Evolutionary conservation across 2,329 filamentous ascomycete species (phyloP).

Genomic region (Didymosphaeria variabile): DNA sequence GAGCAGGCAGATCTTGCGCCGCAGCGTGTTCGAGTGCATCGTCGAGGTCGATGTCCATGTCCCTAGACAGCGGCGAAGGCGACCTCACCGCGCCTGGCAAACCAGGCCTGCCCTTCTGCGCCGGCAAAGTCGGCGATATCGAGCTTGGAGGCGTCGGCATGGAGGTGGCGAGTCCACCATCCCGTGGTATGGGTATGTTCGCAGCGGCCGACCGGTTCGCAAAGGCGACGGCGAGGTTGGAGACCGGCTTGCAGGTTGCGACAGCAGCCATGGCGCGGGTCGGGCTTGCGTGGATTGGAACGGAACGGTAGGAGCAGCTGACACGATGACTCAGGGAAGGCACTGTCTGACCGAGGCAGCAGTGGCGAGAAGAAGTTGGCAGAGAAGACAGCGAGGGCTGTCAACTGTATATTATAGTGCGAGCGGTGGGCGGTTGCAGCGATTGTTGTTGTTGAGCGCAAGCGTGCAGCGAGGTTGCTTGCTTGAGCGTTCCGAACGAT

Average conservation of each 20-base stretch:
- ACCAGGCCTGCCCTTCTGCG: conserved; percentile 75
- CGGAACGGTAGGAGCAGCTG: conserved; percentile 30
- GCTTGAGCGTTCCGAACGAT: conserved; percentile 42
- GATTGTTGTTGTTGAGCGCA: conserved; percentile 31
- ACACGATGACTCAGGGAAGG: conserved; percentile 42
- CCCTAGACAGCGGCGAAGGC: conserved; percentile 63
- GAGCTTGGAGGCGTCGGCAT: conserved; percentile 93
- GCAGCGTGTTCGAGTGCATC: conserved; percentile 67
- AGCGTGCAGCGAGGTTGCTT: conserved; percentile 43
- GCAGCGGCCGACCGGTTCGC: conserved; percentile 39
- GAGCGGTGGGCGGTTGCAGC: conserved; percentile 27
- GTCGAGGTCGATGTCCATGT: conserved; percentile 88
- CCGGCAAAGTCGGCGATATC: conserved; percentile 86
- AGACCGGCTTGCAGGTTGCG: conserved; percentile 46
- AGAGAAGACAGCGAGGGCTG: conserved; percentile 30
- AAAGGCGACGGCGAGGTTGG: conserved; percentile 53
- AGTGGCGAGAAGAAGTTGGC: conserved; percentile 20
- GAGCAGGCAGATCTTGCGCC: conserved; percentile 53
- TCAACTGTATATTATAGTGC: conserved; percentile 26
- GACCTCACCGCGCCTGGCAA: conserved; percentile 56
- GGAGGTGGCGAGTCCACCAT: conserved; percentile 36
- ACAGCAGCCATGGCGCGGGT: conserved; percentile 47
- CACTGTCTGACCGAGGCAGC: conserved; percentile 32
- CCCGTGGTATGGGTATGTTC: conserved; percentile 41
- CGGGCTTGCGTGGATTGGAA: conserved; percentile 18